Base-by-base conservation (phyloP, 1,139 yeast genomes). In the Pneumocystis oryctolagi region DNA sequence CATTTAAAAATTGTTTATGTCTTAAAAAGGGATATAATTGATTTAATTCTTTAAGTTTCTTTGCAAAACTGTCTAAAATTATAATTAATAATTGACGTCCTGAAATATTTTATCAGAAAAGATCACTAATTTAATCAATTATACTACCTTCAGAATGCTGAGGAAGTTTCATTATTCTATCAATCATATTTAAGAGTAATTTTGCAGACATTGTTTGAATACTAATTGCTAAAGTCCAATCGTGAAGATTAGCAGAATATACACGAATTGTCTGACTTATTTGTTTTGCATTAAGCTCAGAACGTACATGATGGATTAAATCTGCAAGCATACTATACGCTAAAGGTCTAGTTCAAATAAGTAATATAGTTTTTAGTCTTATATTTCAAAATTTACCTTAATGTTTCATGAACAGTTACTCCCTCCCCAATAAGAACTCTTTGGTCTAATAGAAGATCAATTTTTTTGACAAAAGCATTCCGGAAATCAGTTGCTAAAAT, bases 201-300 rank as follows among this genome's bases (percentile, higher is more conserved):
- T 90, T 92, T 3, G 97, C 97, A 75, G 97, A 88, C 97, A 92
- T 89, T 28, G 92, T 88, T 73, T 94, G 98, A 57, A 90, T 96
- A 6, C 96, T 88, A 65, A 89, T 80, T 0, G 96, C 95, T 67
- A 94, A 76, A 0, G 94, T 78, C 68, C 83, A 84, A 71, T 92
- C 97, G 69, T 86, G 87, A 67, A 94, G 77, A 68, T 89, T 83
- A 56, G 80, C 82, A 70, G 96, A 87, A 71, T 89, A 94, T 63
- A 89, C 87, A 60, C 79, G 80, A 3, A 94, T 95, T 0, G 96
- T 88, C 64, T 87, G 85, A 85, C 95, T 85, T 12, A 92, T 87
- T 71, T 89, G 97, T 55, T 82, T 83, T 1, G 94, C 83, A 0
- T 88, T 84, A 64, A 94, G 78, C 67, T 90, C 96, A 64, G 84